phyloP scores from a whole-genome alignment of 345 rosid species.

The Corchorus capsularis region DNA sequence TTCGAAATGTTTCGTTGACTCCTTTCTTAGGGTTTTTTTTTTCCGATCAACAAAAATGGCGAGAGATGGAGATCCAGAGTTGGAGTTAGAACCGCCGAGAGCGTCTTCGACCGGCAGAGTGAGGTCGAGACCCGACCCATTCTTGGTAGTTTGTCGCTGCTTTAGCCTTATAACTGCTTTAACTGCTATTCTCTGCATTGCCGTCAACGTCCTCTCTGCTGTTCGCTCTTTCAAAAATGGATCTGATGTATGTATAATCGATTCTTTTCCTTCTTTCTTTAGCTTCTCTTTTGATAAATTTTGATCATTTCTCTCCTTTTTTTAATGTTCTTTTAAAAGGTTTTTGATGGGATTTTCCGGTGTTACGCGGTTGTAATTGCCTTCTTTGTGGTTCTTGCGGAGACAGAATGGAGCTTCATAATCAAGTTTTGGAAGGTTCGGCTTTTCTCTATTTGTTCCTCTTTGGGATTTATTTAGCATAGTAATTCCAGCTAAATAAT shows the following conservation, averaged over 20 bases:
- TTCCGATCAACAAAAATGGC: slow-evolving; percentile 23
- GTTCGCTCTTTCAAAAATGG: slow-evolving; percentile 69
- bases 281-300: not conserved
- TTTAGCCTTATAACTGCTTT: slow-evolving; percentile 70
- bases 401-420: slow-evolving; percentile 90
- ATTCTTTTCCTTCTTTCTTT: not conserved
- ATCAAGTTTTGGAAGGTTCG: slow-evolving; percentile 17
- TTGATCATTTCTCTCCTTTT: not conserved
- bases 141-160: slow-evolving; percentile 72
- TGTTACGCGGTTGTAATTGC: slow-evolving; percentile 85
- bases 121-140: slow-evolving; percentile 53
- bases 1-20: not conserved
- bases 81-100: slow-evolving; percentile 15
- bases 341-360: slow-evolving; percentile 91
- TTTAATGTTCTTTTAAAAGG: slow-evolving; percentile 26
- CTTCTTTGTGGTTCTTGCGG: slow-evolving; percentile 66
- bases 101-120: slow-evolving; percentile 23
- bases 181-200: slow-evolving; percentile 72
- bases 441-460: not conserved
- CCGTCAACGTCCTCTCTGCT: slow-evolving; percentile 86
- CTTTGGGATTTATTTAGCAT: not conserved
- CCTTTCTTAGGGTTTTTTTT: not conserved
- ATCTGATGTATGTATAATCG: slow-evolving; percentile 55
- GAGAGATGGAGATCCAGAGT: slow-evolving; percentile 26
- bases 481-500: not conserved